Evolutionary conservation across 2,329 filamentous ascomycete species (phyloP), one percentile per base, ranked within the genome.

Genomic region (Emergomyces orientalis): DNA sequence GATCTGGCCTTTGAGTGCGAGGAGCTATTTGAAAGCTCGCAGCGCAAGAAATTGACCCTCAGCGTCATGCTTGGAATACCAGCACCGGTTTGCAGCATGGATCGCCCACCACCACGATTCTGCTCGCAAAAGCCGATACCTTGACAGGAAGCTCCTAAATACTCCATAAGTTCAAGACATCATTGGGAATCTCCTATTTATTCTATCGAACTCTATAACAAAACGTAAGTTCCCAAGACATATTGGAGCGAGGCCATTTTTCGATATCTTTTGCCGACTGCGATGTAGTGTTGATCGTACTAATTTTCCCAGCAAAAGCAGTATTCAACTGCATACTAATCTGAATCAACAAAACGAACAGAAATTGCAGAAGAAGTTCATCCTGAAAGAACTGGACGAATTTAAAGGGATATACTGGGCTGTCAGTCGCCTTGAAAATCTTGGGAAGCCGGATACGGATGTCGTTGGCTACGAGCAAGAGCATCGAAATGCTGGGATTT

Each of bases 1-100:
- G 14, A 19, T 2, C 7, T 3, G 22, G 43, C 43, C 8, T 2
- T 3, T 7, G n/a, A 47, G 43, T 47, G n/a, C 43, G 2, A 4
- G 7, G n/a, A 11, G 7, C 43, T 22, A 5, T 47, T 47, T 47
- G 43, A 47, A 22, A 22, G 9, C 43, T 47, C 8, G n/a, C 22
- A 8, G 19, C 43, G 2, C 19, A 25, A 22, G 43, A 47, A 47
- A 22, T 22, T 25, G 43, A 19, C 2, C 43, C 14, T 25, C 0
- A 0, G 8, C n/a, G 43, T 25, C 43, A 1, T 13, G 2, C 8
- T 0, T 1, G 0, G 19, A 8, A 11, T 3, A 8, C 43, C 43
- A 3, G 43, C 7, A 25, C 2, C 6, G 1, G n/a, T 47, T 47
- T 47, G 43, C n/a, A 47, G 3, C 1, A 7, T 47, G n/a, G 43